Evolutionary conservation across 2,329 filamentous ascomycete genomes (phyloP).

Genomic region (Colletotrichum echinochloae): DNA sequence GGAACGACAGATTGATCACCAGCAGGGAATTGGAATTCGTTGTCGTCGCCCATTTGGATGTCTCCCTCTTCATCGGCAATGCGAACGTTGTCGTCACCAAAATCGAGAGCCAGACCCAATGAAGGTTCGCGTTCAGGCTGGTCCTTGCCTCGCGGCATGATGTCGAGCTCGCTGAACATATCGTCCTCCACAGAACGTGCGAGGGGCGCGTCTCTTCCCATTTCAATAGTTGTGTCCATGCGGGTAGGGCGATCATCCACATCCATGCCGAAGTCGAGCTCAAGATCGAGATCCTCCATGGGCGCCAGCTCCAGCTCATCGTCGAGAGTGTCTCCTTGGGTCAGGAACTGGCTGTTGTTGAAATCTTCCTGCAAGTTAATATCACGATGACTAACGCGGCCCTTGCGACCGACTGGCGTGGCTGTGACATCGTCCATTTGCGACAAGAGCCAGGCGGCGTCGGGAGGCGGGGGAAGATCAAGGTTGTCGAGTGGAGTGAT

Average conservation of each 20-base stretch:
- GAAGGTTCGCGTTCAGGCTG: slow-evolving; percentile 67
- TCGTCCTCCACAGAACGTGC: slow-evolving; percentile 76
- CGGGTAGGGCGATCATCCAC: slow-evolving; percentile 71
- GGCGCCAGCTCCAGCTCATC: slow-evolving; percentile 67
- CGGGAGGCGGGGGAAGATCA: slow-evolving; percentile 83
- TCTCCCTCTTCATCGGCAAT: slow-evolving; percentile 75
- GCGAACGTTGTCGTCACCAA: slow-evolving; percentile 66
- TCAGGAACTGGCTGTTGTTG: slow-evolving; percentile 83
- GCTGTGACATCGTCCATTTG: slow-evolving; percentile 74
- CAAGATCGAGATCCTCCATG: slow-evolving; percentile 76
- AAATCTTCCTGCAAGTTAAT: slow-evolving; percentile 78
- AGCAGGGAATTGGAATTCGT: slow-evolving; percentile 70
- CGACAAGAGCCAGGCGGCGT: slow-evolving; percentile 85
- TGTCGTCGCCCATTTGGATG: slow-evolving; percentile 68
- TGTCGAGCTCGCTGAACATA: slow-evolving; percentile 73
- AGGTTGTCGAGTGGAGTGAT: slow-evolving; percentile 91
- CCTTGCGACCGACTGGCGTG: slow-evolving; percentile 67
- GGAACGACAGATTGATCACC: slow-evolving; percentile 70
- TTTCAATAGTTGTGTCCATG: slow-evolving; percentile 79
- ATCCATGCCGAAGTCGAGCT: slow-evolving; percentile 80
- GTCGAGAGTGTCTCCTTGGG: slow-evolving; percentile 71
- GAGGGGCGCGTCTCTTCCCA: slow-evolving; percentile 86
- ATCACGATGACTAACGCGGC: slow-evolving; percentile 69
- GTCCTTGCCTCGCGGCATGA: slow-evolving; percentile 68
- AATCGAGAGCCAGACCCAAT: slow-evolving; percentile 64